phyloP scores from a whole-genome alignment of 768 basidiomycete genomes.

The Boletus sp. region DNA sequence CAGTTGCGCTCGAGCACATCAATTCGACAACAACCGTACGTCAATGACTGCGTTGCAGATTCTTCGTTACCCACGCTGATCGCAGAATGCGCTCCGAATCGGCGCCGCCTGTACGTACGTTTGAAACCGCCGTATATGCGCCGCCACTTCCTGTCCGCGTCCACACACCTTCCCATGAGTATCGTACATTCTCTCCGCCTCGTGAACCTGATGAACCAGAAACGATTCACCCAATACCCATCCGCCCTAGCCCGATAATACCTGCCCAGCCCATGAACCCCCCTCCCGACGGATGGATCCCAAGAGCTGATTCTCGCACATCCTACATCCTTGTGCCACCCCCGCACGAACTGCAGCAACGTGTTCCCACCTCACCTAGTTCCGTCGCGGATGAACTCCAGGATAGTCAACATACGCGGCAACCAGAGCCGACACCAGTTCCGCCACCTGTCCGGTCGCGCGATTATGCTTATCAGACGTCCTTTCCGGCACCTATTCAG shows the following conservation, averaged over 20 bases:
- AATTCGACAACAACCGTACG: conserved; percentile 24
- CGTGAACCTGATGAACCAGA: conserved; percentile 19
- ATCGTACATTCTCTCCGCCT: conserved; percentile 9
- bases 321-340: conserved; percentile 22
- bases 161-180: conserved; percentile 22
- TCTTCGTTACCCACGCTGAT: conserved; percentile 13
- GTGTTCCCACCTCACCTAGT: conserved; percentile 13
- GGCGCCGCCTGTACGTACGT: conserved; percentile 25
- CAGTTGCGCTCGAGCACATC: conserved; percentile 18
- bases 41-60: conserved; percentile 4
- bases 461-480: conserved; percentile 29
- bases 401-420: conserved; percentile 3
- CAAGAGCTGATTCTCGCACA: conserved; percentile 26
- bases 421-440: conserved; percentile 12
- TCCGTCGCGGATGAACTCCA: conserved; percentile 15
- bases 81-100: conserved; percentile 28
- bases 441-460: conserved; percentile 28
- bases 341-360: conserved; percentile 20
- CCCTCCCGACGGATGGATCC: conserved; percentile 31
- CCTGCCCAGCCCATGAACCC: conserved; percentile 1
- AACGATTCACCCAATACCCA: conserved; percentile 29
- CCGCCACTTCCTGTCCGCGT: conserved; percentile 21
- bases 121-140: conserved; percentile 11
- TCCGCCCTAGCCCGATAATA: conserved; percentile 21
- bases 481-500: conserved; percentile 10